A percentile compares a stretch with the other conserved stretches of the same genome.
These are phyloP conservation scores for Fusarium paranaense DNA, from an alignment of 2,329 filamentous ascomycete genomes.

Conservation along the genomic window DNA sequence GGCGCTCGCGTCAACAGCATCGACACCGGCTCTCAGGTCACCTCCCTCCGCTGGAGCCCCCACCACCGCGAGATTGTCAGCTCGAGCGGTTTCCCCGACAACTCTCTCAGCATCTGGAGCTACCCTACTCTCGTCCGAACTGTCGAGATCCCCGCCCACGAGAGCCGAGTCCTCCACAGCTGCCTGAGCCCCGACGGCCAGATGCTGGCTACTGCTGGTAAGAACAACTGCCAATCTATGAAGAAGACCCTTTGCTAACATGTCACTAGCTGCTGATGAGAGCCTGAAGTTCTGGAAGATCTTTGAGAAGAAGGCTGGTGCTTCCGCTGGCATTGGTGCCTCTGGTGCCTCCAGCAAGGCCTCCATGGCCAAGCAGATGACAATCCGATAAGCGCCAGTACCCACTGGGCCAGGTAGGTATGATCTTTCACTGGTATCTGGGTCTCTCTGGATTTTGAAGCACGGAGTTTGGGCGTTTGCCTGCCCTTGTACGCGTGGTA, in stretches of 20 bases:
- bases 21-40: slow-evolving; percentile 97
- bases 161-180: slow-evolving; percentile 96
- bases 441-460: slow-evolving; percentile 59
- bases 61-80: slow-evolving; percentile 98
- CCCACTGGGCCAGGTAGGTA: slow-evolving; percentile 59
- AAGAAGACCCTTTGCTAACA: slow-evolving; percentile 11
- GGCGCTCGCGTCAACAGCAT: slow-evolving; percentile 99
- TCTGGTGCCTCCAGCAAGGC: slow-evolving; percentile 81
- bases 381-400: slow-evolving; percentile 74
- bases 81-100: slow-evolving; percentile 98
- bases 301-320: slow-evolving; percentile 96
- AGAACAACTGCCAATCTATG: slow-evolving; percentile 45
- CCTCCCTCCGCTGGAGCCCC: slow-evolving; percentile 94
- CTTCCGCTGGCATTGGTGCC: slow-evolving; percentile 71
- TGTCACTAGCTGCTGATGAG: slow-evolving; percentile 81
- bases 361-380: slow-evolving; percentile 94
- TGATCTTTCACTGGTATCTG: slow-evolving; percentile 57
- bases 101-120: slow-evolving; percentile 98
- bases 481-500: slow-evolving; percentile 60
- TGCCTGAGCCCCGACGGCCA: slow-evolving; percentile 97
- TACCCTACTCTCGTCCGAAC: slow-evolving; percentile 98
- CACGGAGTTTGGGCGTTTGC: slow-evolving; percentile 63
- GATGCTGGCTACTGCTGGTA: slow-evolving; percentile 93
- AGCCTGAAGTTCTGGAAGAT: slow-evolving; percentile 99
- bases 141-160: slow-evolving; percentile 96